These are phyloP conservation scores for Tothia fuscella DNA, from an alignment of 2,329 filamentous ascomycete species.

Conservation along the genomic window DNA sequence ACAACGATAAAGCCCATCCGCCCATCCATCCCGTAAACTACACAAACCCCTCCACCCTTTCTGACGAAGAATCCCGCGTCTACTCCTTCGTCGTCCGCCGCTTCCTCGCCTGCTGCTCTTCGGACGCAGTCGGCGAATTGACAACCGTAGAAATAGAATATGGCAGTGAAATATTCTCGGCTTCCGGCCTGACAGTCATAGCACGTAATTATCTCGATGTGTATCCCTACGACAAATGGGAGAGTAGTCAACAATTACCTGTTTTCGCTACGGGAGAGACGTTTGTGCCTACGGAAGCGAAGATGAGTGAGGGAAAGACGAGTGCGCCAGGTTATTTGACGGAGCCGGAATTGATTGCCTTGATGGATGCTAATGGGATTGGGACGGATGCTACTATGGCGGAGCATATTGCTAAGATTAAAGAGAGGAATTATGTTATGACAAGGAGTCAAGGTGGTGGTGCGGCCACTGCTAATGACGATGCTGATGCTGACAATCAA, in stretches of 20 bases:
- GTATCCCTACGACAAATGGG: constrained; percentile 95
- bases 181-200: constrained; percentile 72
- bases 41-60: constrained; percentile 48
- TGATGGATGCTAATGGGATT: constrained; percentile 98
- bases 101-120: constrained; percentile 90
- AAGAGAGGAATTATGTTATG: constrained; percentile 75
- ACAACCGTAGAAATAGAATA: constrained; percentile 79
- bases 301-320: constrained; percentile 86
- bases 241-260: constrained; percentile 71
- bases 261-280: constrained; percentile 65
- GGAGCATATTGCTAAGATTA: constrained; percentile 93
- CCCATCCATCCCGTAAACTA: constrained; percentile 95
- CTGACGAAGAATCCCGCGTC: constrained; percentile 58
- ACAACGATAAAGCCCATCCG: constrained; percentile 95
- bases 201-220: constrained; percentile 91
- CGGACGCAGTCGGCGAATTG: constrained; percentile 77
- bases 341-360: constrained; percentile 83
- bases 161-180: constrained; percentile 69
- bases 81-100: constrained; percentile 89
- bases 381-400: constrained; percentile 99
- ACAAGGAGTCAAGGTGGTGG: constrained; percentile 38
- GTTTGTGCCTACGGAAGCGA: constrained; percentile 80
- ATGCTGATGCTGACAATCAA: constrained; percentile 24
- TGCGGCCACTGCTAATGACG: constrained; percentile 22
- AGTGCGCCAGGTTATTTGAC: constrained; percentile 75